Conservation (phyloP, 2,329 filamentous ascomycete genomes). For the Phialophora macrospora region DNA sequence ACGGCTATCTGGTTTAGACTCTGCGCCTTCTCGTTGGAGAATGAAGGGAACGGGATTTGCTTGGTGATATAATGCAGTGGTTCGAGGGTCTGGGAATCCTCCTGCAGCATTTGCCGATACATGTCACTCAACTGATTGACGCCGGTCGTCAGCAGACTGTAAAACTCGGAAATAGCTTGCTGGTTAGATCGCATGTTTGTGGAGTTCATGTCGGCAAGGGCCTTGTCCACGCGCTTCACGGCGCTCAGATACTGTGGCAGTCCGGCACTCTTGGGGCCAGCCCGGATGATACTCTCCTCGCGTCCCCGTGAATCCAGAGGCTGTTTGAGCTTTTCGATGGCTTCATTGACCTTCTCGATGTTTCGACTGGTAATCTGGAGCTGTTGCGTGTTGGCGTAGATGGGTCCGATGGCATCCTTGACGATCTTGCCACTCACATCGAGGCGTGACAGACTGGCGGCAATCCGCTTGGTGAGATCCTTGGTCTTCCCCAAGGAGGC, state of each 20-base stretch:
- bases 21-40: slow-evolving; percentile 76
- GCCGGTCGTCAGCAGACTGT: slow-evolving; percentile 75
- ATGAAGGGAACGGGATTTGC: slow-evolving; percentile 75
- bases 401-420: slow-evolving; percentile 86
- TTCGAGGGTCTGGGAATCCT: slow-evolving; percentile 81
- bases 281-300: slow-evolving; percentile 88
- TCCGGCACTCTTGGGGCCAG: slow-evolving; percentile 81
- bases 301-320: slow-evolving; percentile 91
- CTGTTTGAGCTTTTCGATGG: slow-evolving; percentile 85
- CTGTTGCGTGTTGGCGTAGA: slow-evolving; percentile 88
- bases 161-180: slow-evolving; percentile 80
- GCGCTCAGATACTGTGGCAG: slow-evolving; percentile 85
- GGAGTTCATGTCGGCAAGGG: slow-evolving; percentile 80
- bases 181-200: slow-evolving; percentile 95
- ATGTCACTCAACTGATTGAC: slow-evolving; percentile 82
- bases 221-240: slow-evolving; percentile 83
- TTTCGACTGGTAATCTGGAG: slow-evolving; percentile 88
- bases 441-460: slow-evolving; percentile 80
- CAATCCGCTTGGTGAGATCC: slow-evolving; percentile 92
- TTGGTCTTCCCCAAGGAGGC: slow-evolving; percentile 87
- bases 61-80: slow-evolving; percentile 93
- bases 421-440: slow-evolving; percentile 90
- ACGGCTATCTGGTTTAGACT: slow-evolving; percentile 78
- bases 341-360: slow-evolving; percentile 80
- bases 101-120: slow-evolving; percentile 77